These are phyloP conservation scores for Ramicandelaber brevisporus DNA, from an alignment of 192 early-diverging fungal species.

Conservation along the genomic window DNA sequence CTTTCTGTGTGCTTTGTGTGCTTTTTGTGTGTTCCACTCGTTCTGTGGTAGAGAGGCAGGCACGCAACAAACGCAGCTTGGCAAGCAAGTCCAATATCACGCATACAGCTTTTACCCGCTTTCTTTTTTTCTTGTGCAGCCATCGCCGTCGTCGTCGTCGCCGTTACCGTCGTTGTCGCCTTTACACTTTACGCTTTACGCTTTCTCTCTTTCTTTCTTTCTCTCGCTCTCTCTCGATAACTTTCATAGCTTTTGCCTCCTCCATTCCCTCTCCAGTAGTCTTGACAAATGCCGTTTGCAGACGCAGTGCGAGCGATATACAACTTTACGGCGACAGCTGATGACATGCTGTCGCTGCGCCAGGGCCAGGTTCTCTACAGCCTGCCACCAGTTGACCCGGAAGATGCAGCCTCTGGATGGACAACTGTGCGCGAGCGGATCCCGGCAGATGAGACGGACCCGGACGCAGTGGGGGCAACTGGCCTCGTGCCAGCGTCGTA, in stretches of 20 bases:
- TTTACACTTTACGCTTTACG: not conserved
- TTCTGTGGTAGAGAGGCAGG: too few relatives aligned
- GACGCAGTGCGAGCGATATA: conserved; percentile 60
- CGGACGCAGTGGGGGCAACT: conserved; percentile 16
- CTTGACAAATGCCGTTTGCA: conserved; percentile 11
- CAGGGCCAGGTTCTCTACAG: conserved; percentile 78
- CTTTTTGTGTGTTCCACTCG: too few relatives aligned
- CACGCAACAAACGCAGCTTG: too few relatives aligned
- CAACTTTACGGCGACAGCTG: conserved; percentile 59
- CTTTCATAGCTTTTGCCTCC: too few relatives aligned
- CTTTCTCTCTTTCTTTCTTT: not conserved
- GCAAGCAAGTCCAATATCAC: too few relatives aligned
- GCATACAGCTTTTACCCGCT: too few relatives aligned
- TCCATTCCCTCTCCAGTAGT: not conserved
- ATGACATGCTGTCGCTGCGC: conserved; percentile 60
- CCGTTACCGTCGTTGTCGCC: not conserved
- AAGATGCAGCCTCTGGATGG: too few relatives aligned
- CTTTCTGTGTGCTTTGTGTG: too few relatives aligned
- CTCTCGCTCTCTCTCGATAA: not conserved
- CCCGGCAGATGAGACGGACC: conserved; percentile 14
- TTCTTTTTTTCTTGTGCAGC: too few relatives aligned
- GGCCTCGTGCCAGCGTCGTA: conserved; percentile 82
- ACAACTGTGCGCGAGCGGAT: too few relatives aligned
- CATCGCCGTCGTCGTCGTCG: too few relatives aligned
- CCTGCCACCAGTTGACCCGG: conserved; percentile 63